Percentiles rank a stretch among this genome's conserved stretches.
phyloP scores from a whole-genome alignment of 1,284 basidiomycete species.

The Ganoderma lingzhi region DNA sequence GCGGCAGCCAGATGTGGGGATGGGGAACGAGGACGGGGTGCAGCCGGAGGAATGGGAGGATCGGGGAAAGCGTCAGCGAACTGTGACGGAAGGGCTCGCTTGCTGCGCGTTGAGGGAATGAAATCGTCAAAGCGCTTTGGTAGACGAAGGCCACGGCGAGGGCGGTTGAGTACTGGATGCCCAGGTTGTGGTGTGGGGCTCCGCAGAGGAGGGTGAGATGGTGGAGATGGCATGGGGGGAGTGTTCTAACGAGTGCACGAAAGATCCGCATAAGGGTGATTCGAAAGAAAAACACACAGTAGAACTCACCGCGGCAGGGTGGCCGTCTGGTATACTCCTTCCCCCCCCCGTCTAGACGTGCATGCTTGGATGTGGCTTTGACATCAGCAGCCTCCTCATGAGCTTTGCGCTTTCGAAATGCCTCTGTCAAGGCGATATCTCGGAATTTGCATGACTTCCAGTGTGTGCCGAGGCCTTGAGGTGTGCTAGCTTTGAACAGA shows the following conservation, averaged over 20 bases:
- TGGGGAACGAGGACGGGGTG: too few species aligned
- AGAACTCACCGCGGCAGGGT: too few species aligned
- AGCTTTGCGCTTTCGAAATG: neutral
- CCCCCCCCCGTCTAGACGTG: neutral
- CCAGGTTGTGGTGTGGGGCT: neutral
- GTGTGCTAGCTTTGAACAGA: neutral
- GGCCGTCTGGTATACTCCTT: neutral
- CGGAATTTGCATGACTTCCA: neutral
- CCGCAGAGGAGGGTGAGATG: neutral
- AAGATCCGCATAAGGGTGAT: too few species aligned
- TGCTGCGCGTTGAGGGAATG: too few species aligned
- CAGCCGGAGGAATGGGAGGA: too few species aligned
- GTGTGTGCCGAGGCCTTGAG: neutral
- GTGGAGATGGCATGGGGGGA: too few species aligned
- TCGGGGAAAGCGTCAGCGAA: too few species aligned
- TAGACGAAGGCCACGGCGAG: neutral
- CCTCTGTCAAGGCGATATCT: neutral
- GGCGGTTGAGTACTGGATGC: neutral
- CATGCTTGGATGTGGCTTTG: neutral
- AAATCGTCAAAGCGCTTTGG: neutral
- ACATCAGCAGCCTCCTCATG: neutral
- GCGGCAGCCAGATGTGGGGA: too few species aligned
- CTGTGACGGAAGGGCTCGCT: too few species aligned
- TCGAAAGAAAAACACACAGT: neutral
- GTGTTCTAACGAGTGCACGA: too few species aligned